Conservation (phyloP, 257 asterid species). For the Solanum peruvianum region DNA sequence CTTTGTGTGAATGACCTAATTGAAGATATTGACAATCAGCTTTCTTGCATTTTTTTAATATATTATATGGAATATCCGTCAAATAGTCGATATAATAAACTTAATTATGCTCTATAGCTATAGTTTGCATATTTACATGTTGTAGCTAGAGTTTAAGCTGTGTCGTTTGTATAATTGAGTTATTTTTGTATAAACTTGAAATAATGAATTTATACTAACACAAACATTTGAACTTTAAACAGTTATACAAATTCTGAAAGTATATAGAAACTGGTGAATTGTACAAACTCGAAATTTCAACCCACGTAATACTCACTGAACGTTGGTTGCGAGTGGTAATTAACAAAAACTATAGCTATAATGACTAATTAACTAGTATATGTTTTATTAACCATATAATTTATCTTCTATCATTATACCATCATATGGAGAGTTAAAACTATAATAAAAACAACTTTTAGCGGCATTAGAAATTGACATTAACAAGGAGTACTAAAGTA, state of each 20-base stretch:
- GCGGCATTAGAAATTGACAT: too few species aligned
- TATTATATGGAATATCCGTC: not conserved
- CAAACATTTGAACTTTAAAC: too few species aligned
- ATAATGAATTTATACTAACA: not conserved
- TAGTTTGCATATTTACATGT: accelerated
- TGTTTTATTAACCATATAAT: too few species aligned
- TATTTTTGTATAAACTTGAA: not conserved
- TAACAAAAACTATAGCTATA: not conserved
- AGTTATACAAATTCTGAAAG: too few species aligned
- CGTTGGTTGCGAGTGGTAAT: not conserved
- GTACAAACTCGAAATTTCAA: not conserved
- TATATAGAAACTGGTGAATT: too few species aligned
- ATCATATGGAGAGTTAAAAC: not conserved
- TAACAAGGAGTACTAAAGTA: too few species aligned
- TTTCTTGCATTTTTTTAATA: not conserved
- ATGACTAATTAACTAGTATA: not conserved
- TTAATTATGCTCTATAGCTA: too few species aligned
- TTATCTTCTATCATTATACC: not conserved
- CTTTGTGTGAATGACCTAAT: constrained; percentile 25
- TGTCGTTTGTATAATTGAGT: not conserved
- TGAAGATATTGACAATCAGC: not conserved
- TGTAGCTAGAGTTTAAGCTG: too few species aligned
- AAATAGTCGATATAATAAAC: not conserved
- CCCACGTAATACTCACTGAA: not conserved
- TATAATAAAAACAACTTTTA: too few species aligned